Percentiles rank a stretch among this genome's conserved stretches.
Conservation (phyloP, 257 asterid species). For the Avicennia marina region DNA sequence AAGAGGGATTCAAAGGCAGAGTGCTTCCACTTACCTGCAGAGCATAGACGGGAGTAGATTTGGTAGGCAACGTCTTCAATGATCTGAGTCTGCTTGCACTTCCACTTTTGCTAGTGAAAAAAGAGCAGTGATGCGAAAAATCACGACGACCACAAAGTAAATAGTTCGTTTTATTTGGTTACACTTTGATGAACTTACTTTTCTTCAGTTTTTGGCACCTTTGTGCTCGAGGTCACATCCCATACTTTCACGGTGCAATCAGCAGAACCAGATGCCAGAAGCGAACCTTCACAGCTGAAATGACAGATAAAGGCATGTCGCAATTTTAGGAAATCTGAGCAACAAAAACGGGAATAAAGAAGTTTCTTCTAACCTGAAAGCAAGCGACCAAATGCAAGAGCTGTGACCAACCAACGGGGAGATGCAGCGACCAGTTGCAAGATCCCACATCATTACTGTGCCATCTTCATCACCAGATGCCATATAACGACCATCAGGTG, state of each 20-base stretch:
- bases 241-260: slow-evolving; percentile 96
- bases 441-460: slow-evolving; percentile 98
- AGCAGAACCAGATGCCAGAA: slow-evolving; percentile 98
- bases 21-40: slow-evolving; percentile 26
- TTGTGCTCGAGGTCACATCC: slow-evolving; percentile 89
- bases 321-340: background rate
- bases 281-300: slow-evolving; percentile 93
- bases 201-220: slow-evolving; percentile 63
- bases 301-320: slow-evolving; percentile 7
- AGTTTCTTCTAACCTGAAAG: slow-evolving; percentile 57
- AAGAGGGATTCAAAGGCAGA: background rate
- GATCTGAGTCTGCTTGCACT: slow-evolving; percentile 64
- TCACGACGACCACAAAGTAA: no score
- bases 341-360: slow-evolving; percentile 1
- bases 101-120: slow-evolving; percentile 60
- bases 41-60: slow-evolving; percentile 38
- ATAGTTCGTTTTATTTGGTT: no score
- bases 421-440: slow-evolving; percentile 87
- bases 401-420: slow-evolving; percentile 90
- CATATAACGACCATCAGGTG: slow-evolving; percentile 97
- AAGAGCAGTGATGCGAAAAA: background rate
- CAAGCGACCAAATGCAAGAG: slow-evolving; percentile 94
- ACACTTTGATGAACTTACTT: slow-evolving; percentile 47
- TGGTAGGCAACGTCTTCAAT: slow-evolving; percentile 59
- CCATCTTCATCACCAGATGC: slow-evolving; percentile 99